phyloP scores from a whole-genome alignment of 495 filamentous ascomycete species.

The Penicillium flavigenum region DNA sequence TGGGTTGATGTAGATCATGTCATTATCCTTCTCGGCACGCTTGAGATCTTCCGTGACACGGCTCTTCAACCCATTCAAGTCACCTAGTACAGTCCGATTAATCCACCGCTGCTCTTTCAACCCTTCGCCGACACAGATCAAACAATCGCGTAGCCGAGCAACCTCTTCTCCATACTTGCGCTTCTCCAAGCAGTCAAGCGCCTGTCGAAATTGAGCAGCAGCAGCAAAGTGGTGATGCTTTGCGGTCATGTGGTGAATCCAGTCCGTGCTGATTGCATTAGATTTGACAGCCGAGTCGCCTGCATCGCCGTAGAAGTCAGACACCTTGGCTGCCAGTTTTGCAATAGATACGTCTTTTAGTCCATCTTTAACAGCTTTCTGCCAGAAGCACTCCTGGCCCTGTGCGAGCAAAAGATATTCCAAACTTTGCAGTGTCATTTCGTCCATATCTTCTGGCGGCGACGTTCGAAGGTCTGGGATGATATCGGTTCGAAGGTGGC shows the following conservation, averaged over 20 bases:
- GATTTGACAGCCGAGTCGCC: constrained; percentile 85
- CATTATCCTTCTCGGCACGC: constrained; percentile 93
- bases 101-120: constrained; percentile 84
- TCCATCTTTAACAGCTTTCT: constrained; percentile 92
- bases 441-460: constrained; percentile 95
- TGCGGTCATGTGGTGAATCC: constrained; percentile 97
- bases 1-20: constrained; percentile 82
- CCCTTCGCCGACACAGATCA: constrained; percentile 80
- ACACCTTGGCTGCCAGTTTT: constrained; percentile 86
- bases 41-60: constrained; percentile 85
- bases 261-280: constrained; percentile 84
- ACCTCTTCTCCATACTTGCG: constrained; percentile 96
- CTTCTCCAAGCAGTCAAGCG: constrained; percentile 90
- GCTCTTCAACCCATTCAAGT: constrained; percentile 79
- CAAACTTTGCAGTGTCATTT: constrained; percentile 77
- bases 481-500: constrained; percentile 73
- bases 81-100: constrained; percentile 76
- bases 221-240: constrained; percentile 98
- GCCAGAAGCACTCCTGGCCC: constrained; percentile 97
- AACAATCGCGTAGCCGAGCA: constrained; percentile 75
- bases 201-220: constrained; percentile 91
- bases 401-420: constrained; percentile 85
- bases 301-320: constrained; percentile 83
- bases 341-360: constrained; percentile 90
- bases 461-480: constrained; percentile 81